A percentile compares a stretch with the other conserved stretches of the same genome.
Conservation (phyloP, 78 protist species). For the Planoprotostelium fungivorum region DNA sequence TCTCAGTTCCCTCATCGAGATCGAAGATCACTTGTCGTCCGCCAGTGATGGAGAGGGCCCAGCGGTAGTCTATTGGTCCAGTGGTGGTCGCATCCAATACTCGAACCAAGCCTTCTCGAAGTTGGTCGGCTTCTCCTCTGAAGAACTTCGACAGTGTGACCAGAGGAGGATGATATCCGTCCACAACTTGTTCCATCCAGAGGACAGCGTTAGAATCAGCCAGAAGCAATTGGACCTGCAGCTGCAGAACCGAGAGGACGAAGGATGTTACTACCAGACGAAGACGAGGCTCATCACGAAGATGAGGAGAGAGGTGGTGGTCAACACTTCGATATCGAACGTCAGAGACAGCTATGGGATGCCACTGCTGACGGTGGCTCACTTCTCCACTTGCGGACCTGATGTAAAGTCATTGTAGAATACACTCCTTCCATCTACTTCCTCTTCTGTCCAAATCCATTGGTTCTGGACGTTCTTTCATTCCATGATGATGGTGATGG, state of each 20-base stretch:
- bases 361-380: neutral
- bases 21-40: neutral
- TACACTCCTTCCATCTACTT: no score
- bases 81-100: neutral
- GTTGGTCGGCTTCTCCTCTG: neutral
- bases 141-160: neutral
- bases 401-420: no score
- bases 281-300: neutral
- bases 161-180: neutral
- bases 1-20: neutral
- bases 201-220: neutral
- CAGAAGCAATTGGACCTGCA: neutral
- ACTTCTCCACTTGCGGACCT: no score
- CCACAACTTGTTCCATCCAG: neutral
- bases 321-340: neutral
- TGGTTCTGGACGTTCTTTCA: no score
- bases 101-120: neutral
- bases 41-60: neutral
- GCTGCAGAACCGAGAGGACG: neutral
- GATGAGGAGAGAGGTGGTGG: neutral
- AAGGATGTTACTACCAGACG: neutral
- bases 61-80: neutral
- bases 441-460: no score
- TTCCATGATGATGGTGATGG: no score
- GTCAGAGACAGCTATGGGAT: neutral